Base-by-base conservation (phyloP, 78 protist species). In the Dictyostelium intermedium region DNA sequence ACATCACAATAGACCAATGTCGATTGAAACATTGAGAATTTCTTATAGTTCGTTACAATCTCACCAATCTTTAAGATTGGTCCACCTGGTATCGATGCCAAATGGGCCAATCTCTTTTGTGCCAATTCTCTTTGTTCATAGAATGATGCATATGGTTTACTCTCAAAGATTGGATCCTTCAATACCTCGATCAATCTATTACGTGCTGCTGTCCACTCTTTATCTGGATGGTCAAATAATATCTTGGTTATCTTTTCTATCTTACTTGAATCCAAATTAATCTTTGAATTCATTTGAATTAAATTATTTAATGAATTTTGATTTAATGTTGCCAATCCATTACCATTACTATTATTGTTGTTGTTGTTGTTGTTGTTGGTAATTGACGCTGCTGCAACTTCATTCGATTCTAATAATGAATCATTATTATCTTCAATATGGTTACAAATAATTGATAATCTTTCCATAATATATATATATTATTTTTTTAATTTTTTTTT, bases 161-260 rank as follows among this genome's bases (percentile, higher is more conserved):
- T 72, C 72, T 50, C 41, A 61, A 84, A 92, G 32, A 92, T 47
- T 85, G 96, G 96, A 56, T 92, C 96, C 27, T 78, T 92, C 18
- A 92, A 35, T 30, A 37, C 47, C n/a, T 92, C 96, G 10, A 63
- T 27, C 20, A 89, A 32, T n/a, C 41, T 43, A 11, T 80, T 61
- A 8, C 79, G 32, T 9, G 30, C 78, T 10, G 43, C 81, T 7
- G 1, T n/a, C 4, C 73, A n/a, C 41, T 32, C 41, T 6, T 89
- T 84, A 47, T 80, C 87, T 60, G 84, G 84, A 89, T 89, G 94
- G 30, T 78, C 94, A 13, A 80, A 25, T 13, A 89, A 23, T 7
- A 79, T 20, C 3, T 41, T 35, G 5, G 37, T 63, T n/a, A 87
- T 45, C 60, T 87, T 87, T 25, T 76, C 79, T 18, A 87, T 63